These are phyloP conservation scores for Aspergillus quadrilineatus DNA, from an alignment of 2,329 filamentous ascomycete species.

Conservation along the genomic window DNA sequence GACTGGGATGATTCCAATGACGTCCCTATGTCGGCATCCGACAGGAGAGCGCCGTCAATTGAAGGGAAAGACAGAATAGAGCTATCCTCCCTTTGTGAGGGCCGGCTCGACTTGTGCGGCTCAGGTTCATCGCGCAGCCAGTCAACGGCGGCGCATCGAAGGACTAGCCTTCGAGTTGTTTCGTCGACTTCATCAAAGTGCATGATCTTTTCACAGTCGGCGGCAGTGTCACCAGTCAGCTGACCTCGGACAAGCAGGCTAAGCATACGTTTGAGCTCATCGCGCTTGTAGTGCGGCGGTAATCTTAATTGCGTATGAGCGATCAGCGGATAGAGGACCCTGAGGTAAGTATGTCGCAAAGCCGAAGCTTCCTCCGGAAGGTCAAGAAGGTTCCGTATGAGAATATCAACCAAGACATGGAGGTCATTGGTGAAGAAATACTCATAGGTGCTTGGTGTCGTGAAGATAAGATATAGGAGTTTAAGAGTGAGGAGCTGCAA, in stretches of 20 bases:
- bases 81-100: constrained; percentile 12
- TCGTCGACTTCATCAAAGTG: constrained; percentile 53
- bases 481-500: constrained; percentile 96
- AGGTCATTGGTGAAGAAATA: constrained; percentile 99
- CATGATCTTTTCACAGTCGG: constrained; percentile 45
- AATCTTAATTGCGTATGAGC: constrained; percentile 86
- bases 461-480: constrained; percentile 91
- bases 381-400: constrained; percentile 95
- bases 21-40: constrained; percentile 22
- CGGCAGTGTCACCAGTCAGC: constrained; percentile 57
- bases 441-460: constrained; percentile 85
- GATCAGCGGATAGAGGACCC: constrained; percentile 85
- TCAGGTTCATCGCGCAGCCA: constrained; percentile 43
- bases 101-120: constrained; percentile 1
- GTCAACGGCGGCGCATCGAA: constrained; percentile 47
- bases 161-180: constrained; percentile 49
- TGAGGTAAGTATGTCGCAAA: constrained; percentile 88
- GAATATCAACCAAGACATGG: constrained; percentile 89
- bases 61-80: constrained; percentile 13
- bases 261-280: constrained; percentile 77
- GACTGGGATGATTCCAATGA: constrained; percentile 41
- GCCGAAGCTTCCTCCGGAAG: constrained; percentile 73
- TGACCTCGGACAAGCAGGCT: constrained; percentile 69
- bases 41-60: constrained; percentile 9
- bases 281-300: constrained; percentile 85